A percentile compares a stretch with the other conserved stretches of the same genome.
phyloP scores from a whole-genome alignment of 176 grass and related monocot genomes.

The Themeda triandra region DNA sequence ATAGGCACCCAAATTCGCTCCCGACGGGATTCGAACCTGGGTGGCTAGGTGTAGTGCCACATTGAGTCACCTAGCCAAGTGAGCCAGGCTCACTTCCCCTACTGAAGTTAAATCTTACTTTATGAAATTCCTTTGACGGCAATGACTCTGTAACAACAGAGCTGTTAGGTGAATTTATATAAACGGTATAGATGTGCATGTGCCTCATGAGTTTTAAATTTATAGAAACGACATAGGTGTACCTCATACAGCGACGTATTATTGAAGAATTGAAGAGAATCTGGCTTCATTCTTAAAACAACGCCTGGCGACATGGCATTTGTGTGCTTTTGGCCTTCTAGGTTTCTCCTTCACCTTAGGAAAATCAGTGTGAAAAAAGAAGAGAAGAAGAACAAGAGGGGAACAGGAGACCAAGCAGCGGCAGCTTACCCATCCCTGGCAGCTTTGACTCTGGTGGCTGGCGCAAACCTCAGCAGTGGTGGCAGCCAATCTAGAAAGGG shows the following conservation, averaged over 20 bases:
- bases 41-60: too few relatives aligned
- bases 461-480: neutral
- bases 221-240: neutral
- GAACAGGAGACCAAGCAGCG: neutral
- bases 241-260: neutral
- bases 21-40: too few relatives aligned
- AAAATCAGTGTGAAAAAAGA: neutral
- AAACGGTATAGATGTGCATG: neutral
- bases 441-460: neutral
- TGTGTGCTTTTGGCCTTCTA: neutral
- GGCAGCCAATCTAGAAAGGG: neutral
- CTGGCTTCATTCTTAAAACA: neutral
- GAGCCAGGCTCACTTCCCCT: too few relatives aligned
- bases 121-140: slow-evolving; percentile 4
- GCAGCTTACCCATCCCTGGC: neutral
- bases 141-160: neutral
- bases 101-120: slow-evolving; percentile 6
- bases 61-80: too few relatives aligned
- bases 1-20: too few relatives aligned
- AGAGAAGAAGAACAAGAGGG: neutral
- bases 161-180: neutral
- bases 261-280: neutral
- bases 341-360: neutral
- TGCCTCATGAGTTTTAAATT: neutral
- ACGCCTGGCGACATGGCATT: neutral